These are phyloP conservation scores for Murraya paniculata DNA, from an alignment of 345 rosid species.

Conservation along the genomic window DNA sequence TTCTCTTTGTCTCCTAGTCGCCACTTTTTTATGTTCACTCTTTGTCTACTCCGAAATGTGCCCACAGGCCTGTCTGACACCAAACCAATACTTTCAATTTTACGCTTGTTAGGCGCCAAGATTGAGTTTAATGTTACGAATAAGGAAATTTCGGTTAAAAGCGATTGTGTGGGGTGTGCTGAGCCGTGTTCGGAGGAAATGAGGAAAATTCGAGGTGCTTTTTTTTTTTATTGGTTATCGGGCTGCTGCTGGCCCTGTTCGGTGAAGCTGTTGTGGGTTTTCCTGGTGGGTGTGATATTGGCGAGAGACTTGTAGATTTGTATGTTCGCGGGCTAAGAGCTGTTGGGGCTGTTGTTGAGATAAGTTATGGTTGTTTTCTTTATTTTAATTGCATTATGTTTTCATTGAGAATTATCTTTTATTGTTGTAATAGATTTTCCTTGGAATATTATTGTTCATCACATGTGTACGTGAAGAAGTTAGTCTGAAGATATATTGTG, in stretches of 20 bases:
- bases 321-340: conserved; percentile 33
- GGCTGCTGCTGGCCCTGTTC: conserved; percentile 30
- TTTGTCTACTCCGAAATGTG: conserved; percentile 20
- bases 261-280: conserved; percentile 32
- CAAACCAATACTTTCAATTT: conserved; percentile 18
- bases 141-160: conserved; percentile 7
- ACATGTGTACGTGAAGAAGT: too few relatives aligned
- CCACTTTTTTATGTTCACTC: conserved; percentile 30
- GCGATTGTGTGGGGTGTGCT: conserved; percentile 11
- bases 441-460: too few relatives aligned
- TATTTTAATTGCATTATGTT: not conserved
- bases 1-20: conserved; percentile 30
- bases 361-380: not conserved
- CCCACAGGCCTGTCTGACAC: conserved; percentile 14
- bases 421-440: too few relatives aligned
- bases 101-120: conserved; percentile 28
- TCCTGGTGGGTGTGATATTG: conserved; percentile 42
- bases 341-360: conserved; percentile 29
- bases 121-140: conserved; percentile 5
- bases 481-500: too few relatives aligned
- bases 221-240: conserved; percentile 32
- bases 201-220: conserved; percentile 31
- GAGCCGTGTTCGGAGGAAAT: conserved; percentile 22
- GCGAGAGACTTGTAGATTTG: conserved; percentile 33
- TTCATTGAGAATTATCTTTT: too few relatives aligned